Evolutionary conservation across 768 basidiomycete genomes (phyloP).

Genomic region (Rhodotorula babjevae): DNA sequence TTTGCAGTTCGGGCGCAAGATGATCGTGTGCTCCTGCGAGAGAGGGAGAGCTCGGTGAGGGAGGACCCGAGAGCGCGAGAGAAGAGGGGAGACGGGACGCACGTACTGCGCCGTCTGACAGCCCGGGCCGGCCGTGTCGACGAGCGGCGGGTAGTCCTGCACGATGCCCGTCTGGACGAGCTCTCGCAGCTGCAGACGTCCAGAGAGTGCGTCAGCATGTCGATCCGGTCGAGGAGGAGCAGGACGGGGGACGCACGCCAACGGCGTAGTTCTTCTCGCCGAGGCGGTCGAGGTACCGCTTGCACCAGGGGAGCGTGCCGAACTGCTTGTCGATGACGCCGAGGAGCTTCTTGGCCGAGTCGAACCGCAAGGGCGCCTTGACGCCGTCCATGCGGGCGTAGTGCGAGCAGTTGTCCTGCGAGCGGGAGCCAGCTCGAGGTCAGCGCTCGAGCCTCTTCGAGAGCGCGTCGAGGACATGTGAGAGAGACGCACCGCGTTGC

Average conservation of each 20-base stretch:
- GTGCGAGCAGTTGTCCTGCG: constrained; percentile 83
- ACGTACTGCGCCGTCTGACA: constrained; percentile 82
- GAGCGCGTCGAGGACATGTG: background rate
- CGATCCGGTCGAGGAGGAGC: background rate
- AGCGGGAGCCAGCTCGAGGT: constrained; percentile 18
- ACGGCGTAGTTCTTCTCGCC: constrained; percentile 92
- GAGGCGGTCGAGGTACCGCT: constrained; percentile 84
- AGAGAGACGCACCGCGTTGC: constrained; percentile 61
- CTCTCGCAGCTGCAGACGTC: constrained; percentile 66
- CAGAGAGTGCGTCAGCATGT: background rate
- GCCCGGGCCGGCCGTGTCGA: constrained; percentile 54
- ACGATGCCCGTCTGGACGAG: constrained; percentile 84
- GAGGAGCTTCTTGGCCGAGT: constrained; percentile 76
- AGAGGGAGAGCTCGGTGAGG: background rate
- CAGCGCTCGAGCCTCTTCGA: background rate
- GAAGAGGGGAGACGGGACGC: constrained; percentile 14
- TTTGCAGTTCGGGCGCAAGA: constrained; percentile 53
- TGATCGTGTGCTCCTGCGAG: constrained; percentile 51
- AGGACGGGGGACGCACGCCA: constrained; percentile 55
- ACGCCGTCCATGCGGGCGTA: constrained; percentile 72
- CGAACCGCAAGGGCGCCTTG: constrained; percentile 68
- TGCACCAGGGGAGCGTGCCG: constrained; percentile 90
- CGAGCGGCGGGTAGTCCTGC: constrained; percentile 85
- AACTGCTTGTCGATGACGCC: constrained; percentile 87
- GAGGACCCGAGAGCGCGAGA: too few species aligned